Conservation (phyloP, 257 asterid species). For the Solanum piurae region DNA sequence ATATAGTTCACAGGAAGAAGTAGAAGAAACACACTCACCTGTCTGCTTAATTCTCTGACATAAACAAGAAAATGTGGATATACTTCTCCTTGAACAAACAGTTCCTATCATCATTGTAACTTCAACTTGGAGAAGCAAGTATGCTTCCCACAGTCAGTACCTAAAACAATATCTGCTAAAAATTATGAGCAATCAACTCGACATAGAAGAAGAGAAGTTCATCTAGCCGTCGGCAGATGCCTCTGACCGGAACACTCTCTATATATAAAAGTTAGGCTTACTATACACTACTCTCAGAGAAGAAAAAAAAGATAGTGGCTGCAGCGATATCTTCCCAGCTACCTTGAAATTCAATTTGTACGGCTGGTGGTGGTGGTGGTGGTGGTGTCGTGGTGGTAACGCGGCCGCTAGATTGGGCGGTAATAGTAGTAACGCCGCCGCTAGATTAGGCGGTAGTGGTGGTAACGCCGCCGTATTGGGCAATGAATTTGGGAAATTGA, state of each 20-base stretch:
- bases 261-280: background rate
- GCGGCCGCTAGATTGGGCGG: background rate
- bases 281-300: background rate
- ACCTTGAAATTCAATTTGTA: background rate
- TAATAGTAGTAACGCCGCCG: background rate
- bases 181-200: background rate
- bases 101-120: constrained; percentile 6
- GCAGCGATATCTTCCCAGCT: background rate
- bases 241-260: background rate
- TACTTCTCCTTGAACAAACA: constrained; percentile 27
- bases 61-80: constrained; percentile 46
- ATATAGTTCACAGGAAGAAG: background rate
- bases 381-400: background rate
- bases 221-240: background rate
- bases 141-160: background rate
- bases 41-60: constrained; percentile 63
- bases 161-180: background rate
- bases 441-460: background rate
- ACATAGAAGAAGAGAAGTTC: background rate
- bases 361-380: background rate
- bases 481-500: background rate
- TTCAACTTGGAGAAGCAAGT: background rate
- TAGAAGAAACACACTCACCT: constrained; percentile 28
- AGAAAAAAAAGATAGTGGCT: background rate
- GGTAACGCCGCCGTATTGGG: background rate